Evolutionary conservation across 1,139 yeast genomes (phyloP).

Genomic region (Tardiomyces blankii): DNA sequence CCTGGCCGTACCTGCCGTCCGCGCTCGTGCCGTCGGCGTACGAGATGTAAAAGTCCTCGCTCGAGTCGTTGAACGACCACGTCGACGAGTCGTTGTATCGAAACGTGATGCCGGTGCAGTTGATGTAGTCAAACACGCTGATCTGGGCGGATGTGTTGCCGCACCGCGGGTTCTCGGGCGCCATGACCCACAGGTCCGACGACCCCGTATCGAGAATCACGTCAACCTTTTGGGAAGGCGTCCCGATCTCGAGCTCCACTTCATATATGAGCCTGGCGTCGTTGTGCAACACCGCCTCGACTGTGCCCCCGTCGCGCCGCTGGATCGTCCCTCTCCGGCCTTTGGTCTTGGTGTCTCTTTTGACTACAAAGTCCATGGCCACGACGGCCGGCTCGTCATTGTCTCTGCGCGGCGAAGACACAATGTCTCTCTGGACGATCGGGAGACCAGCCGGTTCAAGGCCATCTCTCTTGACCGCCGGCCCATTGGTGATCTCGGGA

Average conservation of each 20-base stretch:
- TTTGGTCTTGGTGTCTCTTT: no score
- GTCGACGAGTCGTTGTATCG: not conserved
- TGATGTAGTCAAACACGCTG: not conserved
- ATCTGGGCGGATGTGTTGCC: not conserved
- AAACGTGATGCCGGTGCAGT: not conserved
- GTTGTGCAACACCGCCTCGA: no score
- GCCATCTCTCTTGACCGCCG: no score
- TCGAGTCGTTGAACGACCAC: not conserved
- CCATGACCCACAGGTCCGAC: conserved; percentile 35
- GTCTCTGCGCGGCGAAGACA: no score
- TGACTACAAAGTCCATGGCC: no score
- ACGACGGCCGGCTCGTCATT: no score
- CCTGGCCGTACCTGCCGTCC: conserved; percentile 39
- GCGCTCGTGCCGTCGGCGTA: conserved; percentile 27
- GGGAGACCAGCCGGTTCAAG: no score
- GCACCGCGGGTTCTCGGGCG: conserved; percentile 17
- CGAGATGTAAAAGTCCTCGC: conserved; percentile 12
- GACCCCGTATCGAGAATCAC: conserved; percentile 38
- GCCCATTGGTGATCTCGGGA: no score
- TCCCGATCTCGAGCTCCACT: conserved; percentile 28
- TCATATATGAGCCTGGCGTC: conserved; percentile 18
- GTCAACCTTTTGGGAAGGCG: conserved; percentile 26
- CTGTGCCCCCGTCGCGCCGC: no score
- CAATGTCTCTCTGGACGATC: no score
- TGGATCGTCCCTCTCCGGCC: no score